These are phyloP conservation scores for Vicia villosa DNA, from an alignment of 306 rosid species.

Conservation along the genomic window DNA sequence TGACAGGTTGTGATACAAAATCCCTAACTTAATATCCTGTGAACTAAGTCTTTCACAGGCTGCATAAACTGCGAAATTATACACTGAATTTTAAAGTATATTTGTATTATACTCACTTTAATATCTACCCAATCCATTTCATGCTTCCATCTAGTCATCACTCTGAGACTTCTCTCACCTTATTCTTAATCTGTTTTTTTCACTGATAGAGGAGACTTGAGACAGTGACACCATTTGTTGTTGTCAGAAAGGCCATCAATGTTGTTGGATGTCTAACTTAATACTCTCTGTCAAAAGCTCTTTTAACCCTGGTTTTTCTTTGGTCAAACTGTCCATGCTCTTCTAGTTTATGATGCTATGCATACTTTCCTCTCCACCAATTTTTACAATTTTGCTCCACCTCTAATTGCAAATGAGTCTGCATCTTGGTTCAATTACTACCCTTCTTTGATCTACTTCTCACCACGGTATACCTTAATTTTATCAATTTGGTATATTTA, in stretches of 20 bases:
- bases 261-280: slow-evolving; percentile 10
- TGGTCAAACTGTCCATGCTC: slow-evolving; percentile 6
- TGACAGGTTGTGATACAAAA: slow-evolving; percentile 11
- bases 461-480: neutral
- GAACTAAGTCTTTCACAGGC: neutral
- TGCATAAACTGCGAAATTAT: neutral
- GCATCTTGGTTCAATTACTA: slow-evolving; percentile 1
- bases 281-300: slow-evolving; percentile 8
- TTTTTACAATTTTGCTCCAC: slow-evolving; percentile 14
- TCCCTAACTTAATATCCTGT: neutral
- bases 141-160: slow-evolving; percentile 26
- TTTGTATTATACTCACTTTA: neutral
- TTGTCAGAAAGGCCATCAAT: slow-evolving; percentile 14
- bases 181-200: slow-evolving; percentile 1
- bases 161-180: neutral
- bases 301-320: neutral
- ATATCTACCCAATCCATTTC: slow-evolving; percentile 3
- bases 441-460: slow-evolving; percentile 12
- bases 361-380: slow-evolving; percentile 10
- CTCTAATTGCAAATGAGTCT: slow-evolving; percentile 7
- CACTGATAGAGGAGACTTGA: neutral
- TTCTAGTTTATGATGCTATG: slow-evolving; percentile 8
- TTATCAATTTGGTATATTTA: neutral
- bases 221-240: slow-evolving; percentile 9
- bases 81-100: neutral